A percentile compares a stretch with the other conserved stretches of the same genome.
phyloP scores from a whole-genome alignment of 306 rosid genomes.

The Glycine latifolia region DNA sequence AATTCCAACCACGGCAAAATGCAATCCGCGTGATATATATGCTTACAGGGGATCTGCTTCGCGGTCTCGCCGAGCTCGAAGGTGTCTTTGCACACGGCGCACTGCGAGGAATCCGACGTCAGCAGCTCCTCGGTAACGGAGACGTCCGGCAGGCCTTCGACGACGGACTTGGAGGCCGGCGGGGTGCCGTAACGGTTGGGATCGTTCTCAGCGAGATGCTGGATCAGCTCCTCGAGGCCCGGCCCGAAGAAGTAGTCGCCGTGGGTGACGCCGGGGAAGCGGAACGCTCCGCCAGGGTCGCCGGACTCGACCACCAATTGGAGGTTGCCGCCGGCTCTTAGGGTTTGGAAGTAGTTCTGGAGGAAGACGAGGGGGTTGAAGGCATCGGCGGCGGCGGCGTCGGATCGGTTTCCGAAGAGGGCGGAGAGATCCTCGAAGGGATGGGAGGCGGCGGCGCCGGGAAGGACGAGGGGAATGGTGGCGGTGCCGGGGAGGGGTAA shows the following conservation, averaged over 20 bases:
- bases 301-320: slow-evolving; percentile 74
- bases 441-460: slow-evolving; percentile 28
- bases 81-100: slow-evolving; percentile 92
- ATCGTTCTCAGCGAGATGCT: slow-evolving; percentile 92
- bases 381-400: slow-evolving; percentile 56
- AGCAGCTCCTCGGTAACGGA: slow-evolving; percentile 64
- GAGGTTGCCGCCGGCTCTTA: slow-evolving; percentile 67
- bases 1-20: slow-evolving; percentile 89
- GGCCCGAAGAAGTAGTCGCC: slow-evolving; percentile 97
- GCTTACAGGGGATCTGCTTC: slow-evolving; percentile 89
- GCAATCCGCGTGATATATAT: slow-evolving; percentile 82
- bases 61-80: slow-evolving; percentile 74
- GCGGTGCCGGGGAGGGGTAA: slow-evolving; percentile 43
- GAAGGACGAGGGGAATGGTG: slow-evolving; percentile 55
- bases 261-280: slow-evolving; percentile 58
- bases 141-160: slow-evolving; percentile 66
- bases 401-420: slow-evolving; percentile 57
- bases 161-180: slow-evolving; percentile 75
- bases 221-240: slow-evolving; percentile 93
- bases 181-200: slow-evolving; percentile 91
- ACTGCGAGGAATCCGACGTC: slow-evolving; percentile 79
- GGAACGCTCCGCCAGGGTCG: slow-evolving; percentile 56
- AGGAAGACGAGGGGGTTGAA: slow-evolving; percentile 76
- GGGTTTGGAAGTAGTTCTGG: slow-evolving; percentile 74
- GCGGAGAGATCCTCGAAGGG: slow-evolving; percentile 65